These are phyloP conservation scores for Wallacemonas sp. DNA, from an alignment of 208 protist genomes.

Conservation along the genomic window DNA sequence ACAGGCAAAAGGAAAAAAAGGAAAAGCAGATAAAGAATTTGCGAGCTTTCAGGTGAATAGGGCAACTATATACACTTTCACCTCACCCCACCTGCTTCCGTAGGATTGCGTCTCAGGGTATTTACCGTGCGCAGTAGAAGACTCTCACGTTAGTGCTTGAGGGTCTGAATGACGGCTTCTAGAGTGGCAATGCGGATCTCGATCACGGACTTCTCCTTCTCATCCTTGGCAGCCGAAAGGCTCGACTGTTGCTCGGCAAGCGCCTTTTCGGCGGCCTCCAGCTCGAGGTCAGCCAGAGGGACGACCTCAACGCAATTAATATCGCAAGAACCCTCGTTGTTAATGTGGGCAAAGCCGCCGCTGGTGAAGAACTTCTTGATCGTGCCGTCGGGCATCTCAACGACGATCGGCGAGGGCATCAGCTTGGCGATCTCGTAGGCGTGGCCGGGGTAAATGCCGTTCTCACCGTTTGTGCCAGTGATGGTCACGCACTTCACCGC, in stretches of 20 bases:
- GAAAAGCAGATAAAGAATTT: background rate
- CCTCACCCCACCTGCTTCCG: too few relatives aligned
- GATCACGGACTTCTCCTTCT: slow-evolving; percentile 79
- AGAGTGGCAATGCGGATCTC: slow-evolving; percentile 82
- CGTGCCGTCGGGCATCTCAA: slow-evolving; percentile 77
- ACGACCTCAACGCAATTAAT: slow-evolving; percentile 91
- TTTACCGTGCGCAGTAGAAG: slow-evolving; percentile 5
- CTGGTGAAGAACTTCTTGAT: slow-evolving; percentile 84
- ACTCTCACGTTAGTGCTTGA: slow-evolving; percentile 48
- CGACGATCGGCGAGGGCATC: slow-evolving; percentile 56
- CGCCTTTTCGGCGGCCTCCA: slow-evolving; percentile 74
- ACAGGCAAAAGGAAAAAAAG: background rate
- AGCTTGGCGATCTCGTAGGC: slow-evolving; percentile 89
- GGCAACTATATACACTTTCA: too few relatives aligned
- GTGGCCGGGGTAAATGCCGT: slow-evolving; percentile 85
- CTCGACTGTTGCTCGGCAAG: slow-evolving; percentile 68
- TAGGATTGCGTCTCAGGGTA: too few relatives aligned
- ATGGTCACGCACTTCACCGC: slow-evolving; percentile 86
- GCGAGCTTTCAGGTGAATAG: too few relatives aligned
- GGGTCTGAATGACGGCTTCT: slow-evolving; percentile 66
- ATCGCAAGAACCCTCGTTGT: slow-evolving; percentile 91
- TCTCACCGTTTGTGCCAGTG: slow-evolving; percentile 73
- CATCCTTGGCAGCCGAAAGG: slow-evolving; percentile 62
- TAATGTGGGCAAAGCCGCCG: slow-evolving; percentile 90
- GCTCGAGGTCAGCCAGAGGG: slow-evolving; percentile 76